phyloP scores from a whole-genome alignment of 208 protist species.

The Trypanosoma rangeli region DNA sequence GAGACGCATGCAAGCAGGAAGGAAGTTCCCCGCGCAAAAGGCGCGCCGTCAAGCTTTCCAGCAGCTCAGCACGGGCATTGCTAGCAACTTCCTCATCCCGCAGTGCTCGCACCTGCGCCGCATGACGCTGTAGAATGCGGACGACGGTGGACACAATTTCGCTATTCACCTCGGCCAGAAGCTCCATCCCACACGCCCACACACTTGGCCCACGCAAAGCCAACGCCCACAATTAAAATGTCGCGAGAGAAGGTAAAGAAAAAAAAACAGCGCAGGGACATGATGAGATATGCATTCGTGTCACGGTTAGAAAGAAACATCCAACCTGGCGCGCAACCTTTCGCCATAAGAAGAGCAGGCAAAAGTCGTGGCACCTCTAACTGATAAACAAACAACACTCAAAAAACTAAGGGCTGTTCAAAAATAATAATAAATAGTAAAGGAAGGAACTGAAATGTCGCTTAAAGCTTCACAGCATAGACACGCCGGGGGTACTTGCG shows the following conservation, averaged over 20 bases:
- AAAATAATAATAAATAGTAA: slow-evolving; percentile 17
- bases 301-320: neutral
- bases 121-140: slow-evolving; percentile 18
- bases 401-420: neutral
- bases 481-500: slow-evolving; percentile 85
- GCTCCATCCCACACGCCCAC: neutral
- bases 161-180: neutral
- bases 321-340: neutral
- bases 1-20: neutral
- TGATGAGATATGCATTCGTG: neutral
- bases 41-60: slow-evolving; percentile 14
- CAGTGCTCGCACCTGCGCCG: slow-evolving; percentile 13
- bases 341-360: neutral
- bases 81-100: slow-evolving; percentile 21
- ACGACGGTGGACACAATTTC: neutral
- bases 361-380: neutral
- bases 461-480: slow-evolving; percentile 80
- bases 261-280: neutral
- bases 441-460: slow-evolving; percentile 7
- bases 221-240: too few relatives aligned
- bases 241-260: slow-evolving; percentile 11
- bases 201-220: neutral
- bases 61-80: slow-evolving; percentile 23
- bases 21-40: slow-evolving; percentile 17
- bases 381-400: neutral